Base-by-base conservation (phyloP, 805 yeast species). In the Wickerhamomyces silvicola region DNA sequence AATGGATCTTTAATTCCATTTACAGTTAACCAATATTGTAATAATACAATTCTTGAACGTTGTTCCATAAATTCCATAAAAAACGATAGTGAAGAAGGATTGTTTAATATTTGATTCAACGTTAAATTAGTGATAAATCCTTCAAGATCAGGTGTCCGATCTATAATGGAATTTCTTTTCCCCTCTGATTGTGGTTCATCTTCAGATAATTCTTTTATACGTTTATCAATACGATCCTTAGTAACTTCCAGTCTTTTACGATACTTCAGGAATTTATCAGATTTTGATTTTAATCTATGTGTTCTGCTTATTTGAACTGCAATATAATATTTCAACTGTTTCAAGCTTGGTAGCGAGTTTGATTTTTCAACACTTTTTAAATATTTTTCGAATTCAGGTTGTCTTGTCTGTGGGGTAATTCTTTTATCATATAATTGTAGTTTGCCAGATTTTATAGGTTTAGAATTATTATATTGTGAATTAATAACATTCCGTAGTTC, bases 1-100 rank as follows among this genome's bases (percentile, higher is more conserved):
- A 87, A 54, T 0, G 96, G 95, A 30, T 81, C 81, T 44, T 76
- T 74, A 23, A 84, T 67, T 1, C 70, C 64, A 38, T 84, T 81
- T 3, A 85, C 79, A 2, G 72, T 68, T 5, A 70, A 51, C 85
- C 87, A 82, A 38, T 75, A 76, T 27, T 77, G 78, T 4, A 85
- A 47, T 18, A 77, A 48, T 0, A 56, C 57, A 1, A 66, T 55
- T 28, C 73, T 53, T 4, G 60, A 53, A 13, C 75, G 47, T 30
- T 64, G 67, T 20, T 71, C 75, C 79, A 76, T 72, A 41, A 67
- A 75, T 31, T 68, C 74, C 59, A 61, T 66, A 38, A 75, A 75
- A 29, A 60, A 67, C 1, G 72, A 56, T 6, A 72, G 47, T 6
- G 72, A 65, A 0, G 66, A 46, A 3, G 76, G 65, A 37, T 72